These are phyloP conservation scores for Saccharomycopsis schoenii DNA, from an alignment of 805 yeast genomes.

Conservation along the genomic window DNA sequence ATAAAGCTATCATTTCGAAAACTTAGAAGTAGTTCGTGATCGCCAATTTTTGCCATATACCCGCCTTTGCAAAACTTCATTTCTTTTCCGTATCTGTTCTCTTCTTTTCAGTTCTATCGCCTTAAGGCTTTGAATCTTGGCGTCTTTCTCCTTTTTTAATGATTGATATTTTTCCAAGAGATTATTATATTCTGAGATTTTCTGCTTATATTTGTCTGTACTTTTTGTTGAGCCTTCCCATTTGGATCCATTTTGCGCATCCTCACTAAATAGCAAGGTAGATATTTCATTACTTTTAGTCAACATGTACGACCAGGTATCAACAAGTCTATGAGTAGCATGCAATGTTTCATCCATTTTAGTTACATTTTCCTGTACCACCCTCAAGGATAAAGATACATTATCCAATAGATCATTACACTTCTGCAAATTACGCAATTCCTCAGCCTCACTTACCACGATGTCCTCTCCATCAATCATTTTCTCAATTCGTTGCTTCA, in stretches of 20 bases:
- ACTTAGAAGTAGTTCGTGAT: background rate
- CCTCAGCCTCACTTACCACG: background rate
- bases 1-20: background rate
- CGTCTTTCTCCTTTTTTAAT: conserved; percentile 10
- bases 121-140: conserved; percentile 2
- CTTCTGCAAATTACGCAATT: conserved; percentile 6
- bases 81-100: conserved; percentile 7
- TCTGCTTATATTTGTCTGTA: conserved; percentile 1
- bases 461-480: background rate
- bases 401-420: conserved; percentile 4
- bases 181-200: conserved; percentile 6
- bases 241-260: background rate
- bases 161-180: conserved; percentile 8
- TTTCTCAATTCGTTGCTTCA: background rate
- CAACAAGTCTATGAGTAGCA: conserved; percentile 14
- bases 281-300: conserved; percentile 16
- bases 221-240: conserved; percentile 17
- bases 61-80: conserved; percentile 13
- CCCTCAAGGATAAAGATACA: conserved; percentile 1
- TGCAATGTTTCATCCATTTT: conserved; percentile 12
- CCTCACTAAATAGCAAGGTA: conserved; percentile 8
- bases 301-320: conserved; percentile 17
- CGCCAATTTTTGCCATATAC: conserved; percentile 15
- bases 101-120: conserved; percentile 7
- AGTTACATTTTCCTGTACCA: conserved; percentile 4